Evolutionary conservation across 176 grass and related monocot species (phyloP).

Genomic region (Ampelocalamus luodianensis): DNA sequence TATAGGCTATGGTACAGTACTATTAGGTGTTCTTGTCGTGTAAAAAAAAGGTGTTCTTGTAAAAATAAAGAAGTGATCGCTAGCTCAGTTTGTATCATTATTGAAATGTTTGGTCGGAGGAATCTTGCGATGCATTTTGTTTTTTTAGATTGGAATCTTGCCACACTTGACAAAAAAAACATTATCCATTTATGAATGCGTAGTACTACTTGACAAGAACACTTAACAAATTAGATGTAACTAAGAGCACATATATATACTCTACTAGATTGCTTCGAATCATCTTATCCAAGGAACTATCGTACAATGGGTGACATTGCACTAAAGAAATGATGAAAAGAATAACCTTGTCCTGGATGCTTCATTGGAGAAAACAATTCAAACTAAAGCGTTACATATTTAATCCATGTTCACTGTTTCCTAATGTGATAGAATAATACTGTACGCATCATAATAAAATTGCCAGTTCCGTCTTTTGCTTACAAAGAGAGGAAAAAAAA

Average conservation of each 20-base stretch:
- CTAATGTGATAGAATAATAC: not conserved
- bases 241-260: not conserved
- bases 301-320: conserved; percentile 15
- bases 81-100: not conserved
- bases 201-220: conserved; percentile 10
- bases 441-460: not conserved
- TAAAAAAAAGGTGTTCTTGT: not conserved
- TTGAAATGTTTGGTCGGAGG: conserved; percentile 19
- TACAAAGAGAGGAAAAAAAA: not conserved
- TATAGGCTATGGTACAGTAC: not conserved
- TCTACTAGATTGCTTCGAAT: conserved; percentile 35
- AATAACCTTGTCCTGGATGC: not conserved
- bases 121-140: conserved; percentile 16
- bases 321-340: conserved; percentile 45
- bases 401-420: not conserved
- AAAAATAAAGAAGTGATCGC: not conserved
- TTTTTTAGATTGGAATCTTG: conserved; percentile 20
- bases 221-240: not conserved
- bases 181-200: not conserved
- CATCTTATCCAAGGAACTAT: conserved; percentile 2
- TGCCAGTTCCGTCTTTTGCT: not conserved
- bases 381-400: conserved; percentile 1
- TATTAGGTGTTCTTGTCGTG: not conserved
- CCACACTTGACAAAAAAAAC: no score
- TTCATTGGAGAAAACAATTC: conserved; percentile 25